Conservation (phyloP, 805 yeast genomes). For the Candida yuanshanica region DNA sequence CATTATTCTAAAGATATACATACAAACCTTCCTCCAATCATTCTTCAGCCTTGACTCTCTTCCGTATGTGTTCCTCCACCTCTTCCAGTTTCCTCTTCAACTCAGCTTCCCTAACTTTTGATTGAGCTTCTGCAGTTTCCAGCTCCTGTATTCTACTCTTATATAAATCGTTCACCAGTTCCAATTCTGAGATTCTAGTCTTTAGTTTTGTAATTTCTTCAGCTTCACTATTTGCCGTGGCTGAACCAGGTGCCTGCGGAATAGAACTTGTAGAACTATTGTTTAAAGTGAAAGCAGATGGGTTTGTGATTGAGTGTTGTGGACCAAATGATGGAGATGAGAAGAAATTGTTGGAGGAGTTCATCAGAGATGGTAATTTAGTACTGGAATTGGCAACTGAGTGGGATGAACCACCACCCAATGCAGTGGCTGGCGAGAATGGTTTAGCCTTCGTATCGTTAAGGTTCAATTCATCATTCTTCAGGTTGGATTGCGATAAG, state of each 20-base stretch:
- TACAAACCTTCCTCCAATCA: background rate
- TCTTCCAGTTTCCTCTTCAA: slow-evolving; percentile 9
- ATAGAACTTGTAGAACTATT: background rate
- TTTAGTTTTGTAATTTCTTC: slow-evolving; percentile 42
- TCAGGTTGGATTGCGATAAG: slow-evolving; percentile 9
- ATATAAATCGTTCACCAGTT: slow-evolving; percentile 84
- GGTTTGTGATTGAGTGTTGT: slow-evolving; percentile 27
- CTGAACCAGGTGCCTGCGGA: slow-evolving; percentile 1
- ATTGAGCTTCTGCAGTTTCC: slow-evolving; percentile 34
- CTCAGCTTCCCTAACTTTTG: slow-evolving; percentile 11
- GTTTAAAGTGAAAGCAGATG: slow-evolving; percentile 21
- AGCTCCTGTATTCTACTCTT: slow-evolving; percentile 77
- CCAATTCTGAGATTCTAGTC: slow-evolving; percentile 82
- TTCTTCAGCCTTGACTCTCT: slow-evolving; percentile 18
- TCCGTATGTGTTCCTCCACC: slow-evolving; percentile 9
- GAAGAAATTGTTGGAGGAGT: slow-evolving; percentile 18
- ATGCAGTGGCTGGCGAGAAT: slow-evolving; percentile 22
- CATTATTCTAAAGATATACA: background rate
- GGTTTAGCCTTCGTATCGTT: slow-evolving; percentile 13
- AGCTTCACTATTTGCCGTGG: slow-evolving; percentile 10
- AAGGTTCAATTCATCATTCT: slow-evolving; percentile 3
- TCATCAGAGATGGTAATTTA: slow-evolving; percentile 18
- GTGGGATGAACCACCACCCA: slow-evolving; percentile 7
- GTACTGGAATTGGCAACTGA: slow-evolving; percentile 1
- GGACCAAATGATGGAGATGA: slow-evolving; percentile 45